phyloP scores from a whole-genome alignment of 257 asterid genomes.

The Eucommia ulmoides region DNA sequence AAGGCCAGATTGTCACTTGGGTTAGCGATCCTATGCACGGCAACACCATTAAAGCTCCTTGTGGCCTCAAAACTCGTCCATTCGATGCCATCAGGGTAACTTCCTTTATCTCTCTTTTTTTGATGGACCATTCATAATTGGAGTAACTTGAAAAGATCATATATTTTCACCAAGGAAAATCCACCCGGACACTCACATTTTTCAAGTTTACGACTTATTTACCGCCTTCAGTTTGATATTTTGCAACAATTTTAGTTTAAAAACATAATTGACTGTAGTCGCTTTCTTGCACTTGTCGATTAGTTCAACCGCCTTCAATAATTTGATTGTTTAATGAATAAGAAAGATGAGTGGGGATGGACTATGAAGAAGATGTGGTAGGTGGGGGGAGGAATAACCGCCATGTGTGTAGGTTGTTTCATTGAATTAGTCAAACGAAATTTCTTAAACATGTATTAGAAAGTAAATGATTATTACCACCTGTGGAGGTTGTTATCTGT shows the following conservation, averaged over 20 bases:
- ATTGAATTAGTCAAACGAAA: slow-evolving; percentile 2
- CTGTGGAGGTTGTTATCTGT: slow-evolving; percentile 21
- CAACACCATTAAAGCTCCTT: slow-evolving; percentile 84
- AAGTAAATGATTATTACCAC: too few species aligned
- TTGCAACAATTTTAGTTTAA: too few species aligned
- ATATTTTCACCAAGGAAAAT: too few species aligned
- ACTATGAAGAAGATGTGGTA: slow-evolving; percentile 1
- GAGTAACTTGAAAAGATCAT: too few species aligned
- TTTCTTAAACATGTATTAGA: not conserved
- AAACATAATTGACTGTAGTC: not conserved
- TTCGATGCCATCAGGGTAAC: slow-evolving; percentile 80
- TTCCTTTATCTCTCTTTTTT: too few species aligned
- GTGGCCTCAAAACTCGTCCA: slow-evolving; percentile 78
- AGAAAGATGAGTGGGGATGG: not conserved
- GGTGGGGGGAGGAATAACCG: slow-evolving; percentile 1
- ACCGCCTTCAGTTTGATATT: too few species aligned
- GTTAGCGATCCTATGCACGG: slow-evolving; percentile 92
- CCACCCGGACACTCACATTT: too few species aligned
- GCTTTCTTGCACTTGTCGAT: not conserved
- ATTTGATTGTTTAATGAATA: not conserved
- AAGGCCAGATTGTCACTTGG: slow-evolving; percentile 80
- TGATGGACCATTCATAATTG: too few species aligned
- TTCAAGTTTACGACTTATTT: too few species aligned
- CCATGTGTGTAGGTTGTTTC: not conserved
- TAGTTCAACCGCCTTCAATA: not conserved